Evolutionary conservation across 2,329 filamentous ascomycete species (phyloP), one percentile per base, ranked within the genome.

Genomic region (Capronia coronata): DNA sequence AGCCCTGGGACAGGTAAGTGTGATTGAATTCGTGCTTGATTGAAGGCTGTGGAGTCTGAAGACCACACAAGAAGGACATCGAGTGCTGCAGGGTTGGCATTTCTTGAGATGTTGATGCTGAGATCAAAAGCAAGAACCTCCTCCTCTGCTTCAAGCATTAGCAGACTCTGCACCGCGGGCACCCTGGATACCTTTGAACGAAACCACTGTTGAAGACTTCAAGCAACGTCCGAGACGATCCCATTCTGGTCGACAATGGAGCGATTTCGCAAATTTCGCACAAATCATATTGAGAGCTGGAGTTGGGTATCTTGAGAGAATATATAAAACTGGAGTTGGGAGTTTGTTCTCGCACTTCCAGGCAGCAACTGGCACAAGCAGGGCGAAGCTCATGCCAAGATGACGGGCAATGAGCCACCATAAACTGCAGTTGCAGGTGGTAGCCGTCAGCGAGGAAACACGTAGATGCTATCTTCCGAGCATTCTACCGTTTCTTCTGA

Each of bases 211-310:
- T 22, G 54, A 47, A n/a, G 59, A 48, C 16, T 35, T 48, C 10
- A 66, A 43, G 19, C 58, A 32, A 23, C 59, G 62, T 8, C 49
- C 57, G 9, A 66, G 52, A 19, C 57, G 50, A 13, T 59, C 60
- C 65, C 68, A 71, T 23, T 71, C 63, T 3, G 65, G 58, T 18
- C 68, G 67, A 23, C 61, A 58, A 10, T 67, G 66, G 10, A 74
- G 65, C 13, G 62, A 64, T n/a, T 64, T 61, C 56, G 67, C 70
- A 60, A 73, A 73, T 63, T 67, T 69, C 32, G 40, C 41, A 11
- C 21, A 42, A 39, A 52, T 43, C 41, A 54, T 47, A 21, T 49
- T 49, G 27, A 41, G 43, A 43, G 35, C 43, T 46, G 34, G 41
- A 40, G 46, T 47, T 25, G 42, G 46, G 54, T 54, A 56, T 52